phyloP scores from a whole-genome alignment of 805 yeast genomes.

The Hanseniaspora lachancei region DNA sequence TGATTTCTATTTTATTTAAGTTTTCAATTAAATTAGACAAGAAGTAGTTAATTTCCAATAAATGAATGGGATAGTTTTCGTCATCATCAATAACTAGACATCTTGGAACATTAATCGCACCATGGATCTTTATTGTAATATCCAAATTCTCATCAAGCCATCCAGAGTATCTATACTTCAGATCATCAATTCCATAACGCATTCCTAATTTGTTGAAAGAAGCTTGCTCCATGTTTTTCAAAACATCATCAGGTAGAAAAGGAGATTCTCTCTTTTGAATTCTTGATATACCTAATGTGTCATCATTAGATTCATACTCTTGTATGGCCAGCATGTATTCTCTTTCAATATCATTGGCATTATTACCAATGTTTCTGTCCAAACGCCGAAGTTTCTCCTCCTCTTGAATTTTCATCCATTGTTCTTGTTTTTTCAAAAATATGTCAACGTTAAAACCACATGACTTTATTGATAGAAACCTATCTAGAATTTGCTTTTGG shows the following conservation, averaged over 20 bases:
- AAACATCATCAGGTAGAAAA: slow-evolving; percentile 5
- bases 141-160: not conserved
- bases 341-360: not conserved
- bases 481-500: not conserved
- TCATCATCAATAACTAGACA: slow-evolving; percentile 3
- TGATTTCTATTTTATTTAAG: not conserved
- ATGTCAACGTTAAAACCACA: not conserved
- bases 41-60: not conserved
- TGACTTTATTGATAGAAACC: not conserved
- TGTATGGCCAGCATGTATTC: not conserved
- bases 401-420: not conserved
- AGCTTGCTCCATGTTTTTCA: not conserved
- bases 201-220: slow-evolving; percentile 6
- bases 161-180: not conserved
- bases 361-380: not conserved
- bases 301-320: not conserved
- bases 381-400: not conserved
- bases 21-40: not conserved
- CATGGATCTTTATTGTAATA: not conserved
- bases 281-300: not conserved
- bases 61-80: slow-evolving; percentile 5
- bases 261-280: not conserved
- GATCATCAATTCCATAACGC: not conserved
- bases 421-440: not conserved
- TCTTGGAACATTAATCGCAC: not conserved